phyloP scores from a whole-genome alignment of 768 basidiomycete genomes.

The Naganishia antarctica region DNA sequence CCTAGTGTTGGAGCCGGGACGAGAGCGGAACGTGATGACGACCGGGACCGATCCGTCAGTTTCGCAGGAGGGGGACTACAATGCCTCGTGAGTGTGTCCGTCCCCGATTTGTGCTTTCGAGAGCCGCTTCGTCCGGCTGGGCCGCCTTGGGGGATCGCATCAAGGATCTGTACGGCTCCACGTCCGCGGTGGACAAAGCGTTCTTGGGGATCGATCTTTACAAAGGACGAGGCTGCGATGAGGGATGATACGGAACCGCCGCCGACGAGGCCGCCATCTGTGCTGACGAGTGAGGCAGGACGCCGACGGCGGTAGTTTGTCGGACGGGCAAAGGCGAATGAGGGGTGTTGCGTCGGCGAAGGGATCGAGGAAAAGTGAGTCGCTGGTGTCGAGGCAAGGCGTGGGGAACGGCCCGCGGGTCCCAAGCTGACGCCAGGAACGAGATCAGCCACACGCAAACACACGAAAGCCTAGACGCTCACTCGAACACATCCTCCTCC shows the following conservation, averaged over 20 bases:
- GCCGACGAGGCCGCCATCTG: slow-evolving; percentile 18
- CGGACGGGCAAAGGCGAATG: slow-evolving; percentile 27
- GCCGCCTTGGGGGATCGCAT: slow-evolving; percentile 2
- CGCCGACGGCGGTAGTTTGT: slow-evolving; percentile 29
- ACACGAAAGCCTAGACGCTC: too few species aligned
- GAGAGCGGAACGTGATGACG: not conserved
- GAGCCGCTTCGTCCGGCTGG: not conserved
- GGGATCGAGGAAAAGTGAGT: slow-evolving; percentile 10
- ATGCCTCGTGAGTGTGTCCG: slow-evolving; percentile 25
- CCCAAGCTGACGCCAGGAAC: too few species aligned
- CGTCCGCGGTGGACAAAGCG: slow-evolving; percentile 18
- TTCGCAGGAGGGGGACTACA: slow-evolving; percentile 24
- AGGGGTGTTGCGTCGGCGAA: not conserved
- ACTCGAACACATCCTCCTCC: not conserved
- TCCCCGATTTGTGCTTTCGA: not conserved
- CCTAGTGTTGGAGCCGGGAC: not conserved
- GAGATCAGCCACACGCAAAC: not conserved
- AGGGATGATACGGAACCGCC: slow-evolving; percentile 27
- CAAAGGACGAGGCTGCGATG: not conserved
- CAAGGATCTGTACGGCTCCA: slow-evolving; percentile 25
- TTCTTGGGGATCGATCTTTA: slow-evolving; percentile 14
- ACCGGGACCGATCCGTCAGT: slow-evolving; percentile 1
- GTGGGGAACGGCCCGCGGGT: not conserved
- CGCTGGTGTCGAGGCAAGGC: too few species aligned
- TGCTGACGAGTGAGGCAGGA: slow-evolving; percentile 4